A percentile compares a stretch with the other conserved stretches of the same genome.
phyloP scores from a whole-genome alignment of 2,329 filamentous ascomycete genomes.

The Cadophora sp. region DNA sequence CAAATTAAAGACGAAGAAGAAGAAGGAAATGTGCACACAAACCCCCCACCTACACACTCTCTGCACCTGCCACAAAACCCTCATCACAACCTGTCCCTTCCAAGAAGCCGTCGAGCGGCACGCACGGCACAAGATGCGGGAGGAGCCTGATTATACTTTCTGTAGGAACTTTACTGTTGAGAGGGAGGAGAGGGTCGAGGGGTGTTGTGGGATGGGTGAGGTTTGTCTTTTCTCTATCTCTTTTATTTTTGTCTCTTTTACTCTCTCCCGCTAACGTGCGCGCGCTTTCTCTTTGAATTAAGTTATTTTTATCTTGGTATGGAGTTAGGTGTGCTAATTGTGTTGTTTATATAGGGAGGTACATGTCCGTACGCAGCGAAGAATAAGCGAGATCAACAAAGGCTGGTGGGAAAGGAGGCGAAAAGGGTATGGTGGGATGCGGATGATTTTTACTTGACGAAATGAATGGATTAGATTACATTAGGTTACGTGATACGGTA shows the following conservation, averaged over 20 bases:
- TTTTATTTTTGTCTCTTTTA: background rate
- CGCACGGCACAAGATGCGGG: background rate
- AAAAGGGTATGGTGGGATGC: slow-evolving; percentile 8
- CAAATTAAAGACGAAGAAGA: background rate
- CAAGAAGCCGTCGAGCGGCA: background rate
- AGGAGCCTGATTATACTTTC: background rate
- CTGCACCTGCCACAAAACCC: slow-evolving; percentile 15
- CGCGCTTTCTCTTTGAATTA: no score
- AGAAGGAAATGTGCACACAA: background rate
- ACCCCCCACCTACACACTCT: background rate
- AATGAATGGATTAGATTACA: background rate
- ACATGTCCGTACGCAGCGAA: background rate
- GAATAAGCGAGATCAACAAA: background rate
- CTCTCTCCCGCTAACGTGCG: no score
- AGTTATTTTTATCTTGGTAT: no score
- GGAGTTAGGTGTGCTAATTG: background rate
- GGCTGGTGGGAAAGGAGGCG: background rate
- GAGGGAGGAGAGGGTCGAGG: background rate
- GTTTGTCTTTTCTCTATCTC: background rate
- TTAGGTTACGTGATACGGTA: no score
- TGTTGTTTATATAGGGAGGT: background rate
- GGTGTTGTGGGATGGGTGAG: background rate
- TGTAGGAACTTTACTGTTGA: background rate
- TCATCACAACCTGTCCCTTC: slow-evolving; percentile 9
- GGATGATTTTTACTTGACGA: slow-evolving; percentile 4